Evolutionary conservation across 306 rosid species (phyloP).

Genomic region (Purshia tridentata): DNA sequence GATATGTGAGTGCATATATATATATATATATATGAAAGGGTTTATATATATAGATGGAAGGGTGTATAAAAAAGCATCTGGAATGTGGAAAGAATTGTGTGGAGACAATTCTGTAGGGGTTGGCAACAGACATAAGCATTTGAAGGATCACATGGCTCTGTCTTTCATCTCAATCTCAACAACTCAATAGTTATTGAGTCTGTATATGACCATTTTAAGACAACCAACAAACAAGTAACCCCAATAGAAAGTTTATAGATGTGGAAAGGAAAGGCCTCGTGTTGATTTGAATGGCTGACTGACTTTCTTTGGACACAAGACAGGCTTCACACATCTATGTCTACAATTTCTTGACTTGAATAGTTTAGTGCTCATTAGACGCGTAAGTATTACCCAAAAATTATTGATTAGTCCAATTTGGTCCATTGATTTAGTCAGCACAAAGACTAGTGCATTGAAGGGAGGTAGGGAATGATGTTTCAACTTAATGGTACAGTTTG

Average conservation of each 20-base stretch:
- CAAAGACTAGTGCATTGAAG: too few species aligned
- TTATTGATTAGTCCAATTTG: too few species aligned
- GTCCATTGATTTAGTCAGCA: too few species aligned
- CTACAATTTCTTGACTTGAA: background rate
- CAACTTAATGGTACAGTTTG: background rate
- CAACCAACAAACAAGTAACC: background rate
- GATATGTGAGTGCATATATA: too few species aligned
- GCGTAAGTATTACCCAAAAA: too few species aligned
- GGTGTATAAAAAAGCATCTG: too few species aligned
- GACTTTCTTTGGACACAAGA: background rate
- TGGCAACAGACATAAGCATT: background rate
- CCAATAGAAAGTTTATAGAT: background rate
- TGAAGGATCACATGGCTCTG: slow-evolving; percentile 1
- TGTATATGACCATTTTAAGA: background rate
- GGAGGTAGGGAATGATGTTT: background rate
- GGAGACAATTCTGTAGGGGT: background rate
- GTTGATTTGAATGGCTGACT: background rate
- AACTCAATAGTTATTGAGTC: background rate
- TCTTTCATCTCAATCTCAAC: background rate
- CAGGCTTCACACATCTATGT: background rate
- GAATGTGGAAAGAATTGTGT: background rate
- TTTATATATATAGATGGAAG: too few species aligned
- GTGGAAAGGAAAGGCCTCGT: background rate
- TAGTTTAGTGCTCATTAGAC: background rate
- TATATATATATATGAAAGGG: too few species aligned